Evolutionary conservation across 2,329 filamentous ascomycete genomes (phyloP).

Genomic region (Scopulariopsis brevicaulis): DNA sequence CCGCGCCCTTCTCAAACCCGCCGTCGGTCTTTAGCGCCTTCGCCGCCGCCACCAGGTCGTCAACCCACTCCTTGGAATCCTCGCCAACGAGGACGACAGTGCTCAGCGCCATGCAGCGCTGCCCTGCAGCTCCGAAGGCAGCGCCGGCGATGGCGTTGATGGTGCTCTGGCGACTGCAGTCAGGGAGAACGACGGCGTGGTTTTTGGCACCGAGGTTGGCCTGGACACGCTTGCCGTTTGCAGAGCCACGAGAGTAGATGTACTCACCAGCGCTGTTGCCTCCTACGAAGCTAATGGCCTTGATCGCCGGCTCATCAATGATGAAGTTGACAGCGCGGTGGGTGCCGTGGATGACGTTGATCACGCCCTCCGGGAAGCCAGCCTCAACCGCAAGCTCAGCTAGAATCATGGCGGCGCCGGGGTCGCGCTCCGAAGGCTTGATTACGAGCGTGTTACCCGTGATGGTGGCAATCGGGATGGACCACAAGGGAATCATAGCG

Average conservation of each 20-base stretch:
- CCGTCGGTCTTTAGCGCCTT: conserved; percentile 64
- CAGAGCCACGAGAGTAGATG: conserved; percentile 67
- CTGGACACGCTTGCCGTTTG: conserved; percentile 80
- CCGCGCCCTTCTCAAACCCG: conserved; percentile 70
- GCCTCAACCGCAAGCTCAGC: conserved; percentile 71
- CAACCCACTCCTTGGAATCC: conserved; percentile 71
- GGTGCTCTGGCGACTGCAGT: conserved; percentile 85
- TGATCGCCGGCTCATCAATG: conserved; percentile 73
- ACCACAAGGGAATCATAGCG: conserved; percentile 87
- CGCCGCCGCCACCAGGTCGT: conserved; percentile 65
- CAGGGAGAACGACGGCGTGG: conserved; percentile 72
- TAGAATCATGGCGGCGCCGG: conserved; percentile 75
- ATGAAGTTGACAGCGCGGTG: conserved; percentile 79
- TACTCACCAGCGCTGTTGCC: conserved; percentile 84
- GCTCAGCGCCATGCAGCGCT: conserved; percentile 79
- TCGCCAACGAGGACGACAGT: conserved; percentile 76
- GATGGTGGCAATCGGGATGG: conserved; percentile 72
- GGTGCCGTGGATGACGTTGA: conserved; percentile 74
- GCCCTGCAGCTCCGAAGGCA: conserved; percentile 74
- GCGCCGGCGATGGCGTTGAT: conserved; percentile 76
- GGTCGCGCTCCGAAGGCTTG: conserved; percentile 79
- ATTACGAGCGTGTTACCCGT: conserved; percentile 76
- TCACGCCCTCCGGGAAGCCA: conserved; percentile 69
- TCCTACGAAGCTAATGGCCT: conserved; percentile 78
- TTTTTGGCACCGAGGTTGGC: conserved; percentile 85